phyloP scores from a whole-genome alignment of 2,329 filamentous ascomycete genomes.

The Chaetomium sp. region DNA sequence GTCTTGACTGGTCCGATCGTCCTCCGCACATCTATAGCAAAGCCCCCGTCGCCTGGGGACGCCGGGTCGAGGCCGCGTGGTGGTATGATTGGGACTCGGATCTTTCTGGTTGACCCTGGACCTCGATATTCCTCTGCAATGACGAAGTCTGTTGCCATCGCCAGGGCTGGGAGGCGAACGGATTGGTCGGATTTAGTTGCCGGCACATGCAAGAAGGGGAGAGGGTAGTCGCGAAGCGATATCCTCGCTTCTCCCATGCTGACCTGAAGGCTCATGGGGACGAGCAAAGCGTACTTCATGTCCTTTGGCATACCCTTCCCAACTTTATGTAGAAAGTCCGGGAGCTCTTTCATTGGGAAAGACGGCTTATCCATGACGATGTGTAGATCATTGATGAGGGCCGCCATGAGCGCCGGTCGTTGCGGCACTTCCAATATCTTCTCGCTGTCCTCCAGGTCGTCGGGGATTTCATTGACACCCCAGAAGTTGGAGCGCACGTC shows the following conservation, averaged over 20 bases:
- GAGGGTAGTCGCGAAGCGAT: slow-evolving; percentile 88
- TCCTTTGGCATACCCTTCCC: slow-evolving; percentile 96
- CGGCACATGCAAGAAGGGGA: slow-evolving; percentile 89
- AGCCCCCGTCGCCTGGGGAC: slow-evolving; percentile 62
- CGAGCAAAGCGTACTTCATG: slow-evolving; percentile 84
- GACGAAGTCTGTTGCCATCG: slow-evolving; percentile 87
- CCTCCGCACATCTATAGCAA: slow-evolving; percentile 81
- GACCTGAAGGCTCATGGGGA: slow-evolving; percentile 87
- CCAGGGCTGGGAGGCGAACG: slow-evolving; percentile 76
- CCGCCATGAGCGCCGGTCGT: slow-evolving; percentile 78
- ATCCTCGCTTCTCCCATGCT: slow-evolving; percentile 88
- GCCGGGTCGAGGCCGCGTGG: slow-evolving; percentile 57
- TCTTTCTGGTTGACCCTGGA: slow-evolving; percentile 74
- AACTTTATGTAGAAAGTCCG: slow-evolving; percentile 80
- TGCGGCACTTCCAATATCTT: slow-evolving; percentile 83
- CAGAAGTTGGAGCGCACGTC: slow-evolving; percentile 80
- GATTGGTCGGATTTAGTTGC: slow-evolving; percentile 78
- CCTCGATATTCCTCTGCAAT: slow-evolving; percentile 92
- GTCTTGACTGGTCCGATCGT: slow-evolving; percentile 96
- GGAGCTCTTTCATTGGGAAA: slow-evolving; percentile 79
- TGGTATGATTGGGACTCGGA: slow-evolving; percentile 82
- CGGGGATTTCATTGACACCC: slow-evolving; percentile 77
- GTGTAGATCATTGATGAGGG: slow-evolving; percentile 81
- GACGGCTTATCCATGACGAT: slow-evolving; percentile 89
- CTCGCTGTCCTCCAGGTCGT: slow-evolving; percentile 81